These are phyloP conservation scores for Mortierella sp. DNA, from an alignment of 371 early-diverging fungal genomes.

Conservation along the genomic window DNA sequence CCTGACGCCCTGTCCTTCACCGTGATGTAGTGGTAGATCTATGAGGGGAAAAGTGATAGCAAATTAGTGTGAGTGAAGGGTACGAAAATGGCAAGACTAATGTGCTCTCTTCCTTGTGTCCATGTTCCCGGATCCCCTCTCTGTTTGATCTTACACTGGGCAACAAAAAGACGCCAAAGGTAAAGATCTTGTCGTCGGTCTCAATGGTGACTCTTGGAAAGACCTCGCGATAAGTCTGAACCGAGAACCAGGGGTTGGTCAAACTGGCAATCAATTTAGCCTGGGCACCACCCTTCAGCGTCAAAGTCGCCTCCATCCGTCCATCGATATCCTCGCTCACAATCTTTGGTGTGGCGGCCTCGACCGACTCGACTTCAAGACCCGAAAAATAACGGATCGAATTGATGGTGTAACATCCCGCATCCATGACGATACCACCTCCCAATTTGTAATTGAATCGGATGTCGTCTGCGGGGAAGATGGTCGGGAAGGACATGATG, in stretches of 20 bases:
- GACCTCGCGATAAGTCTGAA: slow-evolving; percentile 24
- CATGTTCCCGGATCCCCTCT: not conserved
- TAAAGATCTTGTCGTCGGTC: slow-evolving; percentile 50
- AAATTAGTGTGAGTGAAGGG: not conserved
- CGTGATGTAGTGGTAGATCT: slow-evolving; percentile 55
- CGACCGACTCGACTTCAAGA: slow-evolving; percentile 27
- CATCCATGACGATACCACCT: slow-evolving; percentile 62
- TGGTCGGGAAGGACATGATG: slow-evolving; percentile 11
- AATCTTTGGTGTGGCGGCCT: slow-evolving; percentile 30
- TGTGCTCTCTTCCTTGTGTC: not conserved
- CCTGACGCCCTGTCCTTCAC: slow-evolving; percentile 44
- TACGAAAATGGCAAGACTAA: not conserved
- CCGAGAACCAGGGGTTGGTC: slow-evolving; percentile 31
- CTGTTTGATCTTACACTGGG: slow-evolving; percentile 35
- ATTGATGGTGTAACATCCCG: slow-evolving; percentile 59
- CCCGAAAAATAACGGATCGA: slow-evolving; percentile 51
- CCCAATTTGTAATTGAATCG: slow-evolving; percentile 59
- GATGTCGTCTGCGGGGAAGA: slow-evolving; percentile 55
- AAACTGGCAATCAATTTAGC: slow-evolving; percentile 17
- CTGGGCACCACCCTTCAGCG: slow-evolving; percentile 13
- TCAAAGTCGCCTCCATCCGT: slow-evolving; percentile 29
- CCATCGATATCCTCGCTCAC: slow-evolving; percentile 36
- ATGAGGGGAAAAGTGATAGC: not conserved
- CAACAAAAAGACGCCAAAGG: slow-evolving; percentile 45
- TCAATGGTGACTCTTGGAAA: slow-evolving; percentile 29